phyloP scores from a whole-genome alignment of 192 early-diverging fungal genomes.

The Backusella tarrabulga region DNA sequence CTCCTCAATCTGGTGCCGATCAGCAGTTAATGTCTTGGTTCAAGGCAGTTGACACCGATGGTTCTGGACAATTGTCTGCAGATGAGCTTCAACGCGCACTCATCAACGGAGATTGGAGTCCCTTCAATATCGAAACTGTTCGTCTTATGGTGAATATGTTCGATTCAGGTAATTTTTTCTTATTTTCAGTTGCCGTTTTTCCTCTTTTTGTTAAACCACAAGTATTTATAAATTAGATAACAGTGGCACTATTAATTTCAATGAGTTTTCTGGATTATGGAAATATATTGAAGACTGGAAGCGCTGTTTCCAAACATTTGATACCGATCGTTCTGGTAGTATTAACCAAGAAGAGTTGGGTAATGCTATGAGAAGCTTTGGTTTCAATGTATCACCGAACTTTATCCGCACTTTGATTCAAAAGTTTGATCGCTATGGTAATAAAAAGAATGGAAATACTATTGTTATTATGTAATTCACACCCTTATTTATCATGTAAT shows the following conservation, averaged over 20 bases:
- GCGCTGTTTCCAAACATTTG: conserved; percentile 74
- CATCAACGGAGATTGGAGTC: conserved; percentile 78
- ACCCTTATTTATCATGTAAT: conserved; percentile 15
- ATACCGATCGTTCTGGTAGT: conserved; percentile 70
- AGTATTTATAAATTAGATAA: conserved; percentile 45
- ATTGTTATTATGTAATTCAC: not conserved
- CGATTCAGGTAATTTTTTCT: conserved; percentile 49
- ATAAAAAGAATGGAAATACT: not conserved
- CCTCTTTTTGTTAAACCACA: not conserved
- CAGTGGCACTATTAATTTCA: conserved; percentile 74
- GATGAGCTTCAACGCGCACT: conserved; percentile 72
- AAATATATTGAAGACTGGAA: conserved; percentile 85
- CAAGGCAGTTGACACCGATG: conserved; percentile 62
- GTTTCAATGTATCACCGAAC: conserved; percentile 70
- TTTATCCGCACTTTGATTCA: conserved; percentile 64
- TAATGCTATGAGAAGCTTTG: conserved; percentile 72
- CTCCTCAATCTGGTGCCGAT: conserved; percentile 36
- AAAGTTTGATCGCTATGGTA: conserved; percentile 79
- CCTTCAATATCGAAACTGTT: conserved; percentile 80
- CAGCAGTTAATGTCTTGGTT: conserved; percentile 50
- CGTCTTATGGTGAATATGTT: conserved; percentile 81
- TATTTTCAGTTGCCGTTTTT: not conserved
- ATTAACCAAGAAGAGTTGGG: conserved; percentile 71
- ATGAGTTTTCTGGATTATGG: conserved; percentile 78
- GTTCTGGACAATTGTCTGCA: conserved; percentile 66